A percentile compares a stretch with the other conserved stretches of the same genome.
Conservation (phyloP, 2,329 filamentous ascomycete species). For the Xylaria sp. region DNA sequence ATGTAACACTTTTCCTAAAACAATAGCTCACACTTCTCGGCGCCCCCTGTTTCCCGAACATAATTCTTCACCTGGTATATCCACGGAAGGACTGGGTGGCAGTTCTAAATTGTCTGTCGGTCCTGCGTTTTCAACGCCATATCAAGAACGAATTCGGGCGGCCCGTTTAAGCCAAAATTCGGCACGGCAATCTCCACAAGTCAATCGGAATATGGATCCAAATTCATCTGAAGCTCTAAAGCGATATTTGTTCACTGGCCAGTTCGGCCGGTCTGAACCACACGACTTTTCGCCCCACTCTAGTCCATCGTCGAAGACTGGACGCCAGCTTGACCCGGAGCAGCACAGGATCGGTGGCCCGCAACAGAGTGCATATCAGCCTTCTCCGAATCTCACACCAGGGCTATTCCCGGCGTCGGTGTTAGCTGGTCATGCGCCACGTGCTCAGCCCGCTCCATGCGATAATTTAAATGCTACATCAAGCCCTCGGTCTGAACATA, state of each 20-base stretch:
- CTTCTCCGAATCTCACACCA: conserved; percentile 33
- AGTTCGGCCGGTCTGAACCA: conserved; percentile 36
- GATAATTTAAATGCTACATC: conserved; percentile 30
- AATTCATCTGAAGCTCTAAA: conserved; percentile 64
- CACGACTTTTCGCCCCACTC: conserved; percentile 7
- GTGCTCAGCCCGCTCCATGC: conserved; percentile 31
- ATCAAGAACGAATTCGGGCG: conserved; percentile 69
- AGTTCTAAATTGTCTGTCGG: conserved; percentile 65
- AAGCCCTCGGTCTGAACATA: conserved; percentile 49
- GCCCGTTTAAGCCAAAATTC: conserved; percentile 53
- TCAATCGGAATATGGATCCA: conserved; percentile 33
- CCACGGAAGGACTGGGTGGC: conserved; percentile 75
- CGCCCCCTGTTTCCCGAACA: conserved; percentile 52
- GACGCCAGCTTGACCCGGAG: conserved; percentile 29
- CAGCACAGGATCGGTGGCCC: conserved; percentile 26
- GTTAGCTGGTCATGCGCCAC: conserved; percentile 37
- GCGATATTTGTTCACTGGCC: conserved; percentile 62
- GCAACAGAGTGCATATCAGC: conserved; percentile 25
- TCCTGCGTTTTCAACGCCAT: conserved; percentile 75
- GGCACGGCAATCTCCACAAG: conserved; percentile 37
- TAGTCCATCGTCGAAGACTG: conserved; percentile 26
- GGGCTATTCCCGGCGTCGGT: conserved; percentile 46
- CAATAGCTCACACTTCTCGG: conserved; percentile 48
- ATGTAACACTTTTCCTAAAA: conserved; percentile 47
- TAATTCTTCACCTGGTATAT: conserved; percentile 64